phyloP scores from a whole-genome alignment of 1,284 basidiomycete species.

The Coriolopsis trogii region DNA sequence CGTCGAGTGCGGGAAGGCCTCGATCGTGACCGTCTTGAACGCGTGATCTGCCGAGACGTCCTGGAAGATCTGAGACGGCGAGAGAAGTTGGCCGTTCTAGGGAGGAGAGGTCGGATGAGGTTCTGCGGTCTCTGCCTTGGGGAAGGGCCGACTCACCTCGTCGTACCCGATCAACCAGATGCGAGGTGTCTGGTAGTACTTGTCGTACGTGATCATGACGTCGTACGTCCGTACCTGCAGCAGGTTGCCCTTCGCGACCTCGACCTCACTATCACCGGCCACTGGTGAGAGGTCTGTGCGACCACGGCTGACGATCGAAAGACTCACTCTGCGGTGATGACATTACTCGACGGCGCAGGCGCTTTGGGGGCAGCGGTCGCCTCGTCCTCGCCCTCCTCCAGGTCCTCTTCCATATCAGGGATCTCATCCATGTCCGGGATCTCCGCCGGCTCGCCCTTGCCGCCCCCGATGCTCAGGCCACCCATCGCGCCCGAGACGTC shows the following conservation, averaged over 20 bases:
- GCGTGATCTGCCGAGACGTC: conserved; percentile 98
- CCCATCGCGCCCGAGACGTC: conserved; percentile 72
- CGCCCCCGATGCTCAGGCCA: conserved; percentile 64
- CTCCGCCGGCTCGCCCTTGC: conserved; percentile 41
- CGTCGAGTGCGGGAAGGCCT: conserved; percentile 92
- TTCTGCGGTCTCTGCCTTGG: neutral
- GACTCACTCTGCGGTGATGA: conserved; percentile 33
- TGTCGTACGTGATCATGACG: conserved; percentile 99
- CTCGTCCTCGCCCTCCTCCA: conserved; percentile 63
- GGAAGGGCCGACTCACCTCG: conserved; percentile 68
- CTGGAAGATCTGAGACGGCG: conserved; percentile 92
- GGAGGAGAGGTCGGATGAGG: neutral
- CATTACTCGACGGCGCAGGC: conserved; percentile 30
- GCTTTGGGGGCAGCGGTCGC: conserved; percentile 75
- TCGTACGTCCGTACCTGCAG: conserved; percentile 98
- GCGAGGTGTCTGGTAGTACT: conserved; percentile 96
- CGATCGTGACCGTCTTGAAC: conserved; percentile 98
- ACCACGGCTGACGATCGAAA: neutral
- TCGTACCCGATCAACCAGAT: conserved; percentile 96
- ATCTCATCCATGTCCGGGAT: conserved; percentile 46
- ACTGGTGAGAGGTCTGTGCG: neutral
- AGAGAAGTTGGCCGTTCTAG: conserved; percentile 86
- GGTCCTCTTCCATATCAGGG: conserved; percentile 42
- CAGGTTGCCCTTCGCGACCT: conserved; percentile 79
- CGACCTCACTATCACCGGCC: conserved; percentile 47